Percentiles rank a stretch among this genome's conserved stretches.
Evolutionary conservation across 2,329 filamentous ascomycete genomes (phyloP).

Genomic region (Xylariaceae sp.): DNA sequence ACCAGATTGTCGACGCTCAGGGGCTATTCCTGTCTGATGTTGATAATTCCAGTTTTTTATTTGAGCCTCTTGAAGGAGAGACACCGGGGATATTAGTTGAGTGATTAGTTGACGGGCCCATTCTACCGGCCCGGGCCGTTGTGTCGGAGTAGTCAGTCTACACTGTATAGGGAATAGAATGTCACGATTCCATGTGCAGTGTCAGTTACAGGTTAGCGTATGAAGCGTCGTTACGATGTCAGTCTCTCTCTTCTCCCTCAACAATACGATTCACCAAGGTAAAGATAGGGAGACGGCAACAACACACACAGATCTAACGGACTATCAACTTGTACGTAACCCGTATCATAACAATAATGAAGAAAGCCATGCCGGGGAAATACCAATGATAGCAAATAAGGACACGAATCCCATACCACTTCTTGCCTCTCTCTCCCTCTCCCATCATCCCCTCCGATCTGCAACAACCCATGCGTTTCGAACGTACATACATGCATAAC

Average conservation of each 20-base stretch:
- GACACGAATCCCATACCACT: not conserved
- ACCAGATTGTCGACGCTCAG: not conserved
- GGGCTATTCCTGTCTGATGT: too few species aligned
- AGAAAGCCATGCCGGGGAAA: conserved; percentile 1
- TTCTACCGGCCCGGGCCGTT: not conserved
- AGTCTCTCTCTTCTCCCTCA: not conserved
- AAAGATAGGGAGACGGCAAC: not conserved
- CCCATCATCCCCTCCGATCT: not conserved
- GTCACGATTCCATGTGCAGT: too few species aligned
- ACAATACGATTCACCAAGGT: too few species aligned
- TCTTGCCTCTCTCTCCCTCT: not conserved
- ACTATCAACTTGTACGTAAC: too few species aligned
- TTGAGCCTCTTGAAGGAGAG: too few species aligned
- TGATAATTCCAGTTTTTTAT: too few species aligned
- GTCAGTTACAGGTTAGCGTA: too few species aligned
- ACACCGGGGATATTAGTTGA: too few species aligned
- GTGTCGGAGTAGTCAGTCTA: not conserved
- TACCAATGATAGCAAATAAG: conserved; percentile 1
- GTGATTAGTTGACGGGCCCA: not conserved
- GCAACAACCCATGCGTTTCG: not conserved
- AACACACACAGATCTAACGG: too few species aligned
- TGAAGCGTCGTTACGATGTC: not conserved
- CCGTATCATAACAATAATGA: not conserved
- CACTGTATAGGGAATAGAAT: not conserved
- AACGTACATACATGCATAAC: not conserved